A percentile compares a stretch with the other conserved stretches of the same genome.
Evolutionary conservation across 2,329 filamentous ascomycete genomes (phyloP).

Genomic region (Xylariomycetidae sp.): DNA sequence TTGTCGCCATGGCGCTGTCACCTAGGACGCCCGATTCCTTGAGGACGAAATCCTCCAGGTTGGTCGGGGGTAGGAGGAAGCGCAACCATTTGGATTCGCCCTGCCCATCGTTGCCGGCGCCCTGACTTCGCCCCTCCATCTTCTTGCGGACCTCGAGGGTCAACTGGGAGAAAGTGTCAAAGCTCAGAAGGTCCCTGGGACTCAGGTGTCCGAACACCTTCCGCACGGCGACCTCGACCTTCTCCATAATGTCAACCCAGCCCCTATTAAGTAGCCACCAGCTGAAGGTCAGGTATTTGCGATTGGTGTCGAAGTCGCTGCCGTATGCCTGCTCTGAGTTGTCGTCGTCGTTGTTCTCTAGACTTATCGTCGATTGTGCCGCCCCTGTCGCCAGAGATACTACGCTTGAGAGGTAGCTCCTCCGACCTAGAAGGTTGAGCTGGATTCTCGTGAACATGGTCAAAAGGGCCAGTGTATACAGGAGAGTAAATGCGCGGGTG

Average conservation of each 20-base stretch:
- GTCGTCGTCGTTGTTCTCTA: conserved; percentile 93
- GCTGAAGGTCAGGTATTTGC: conserved; percentile 91
- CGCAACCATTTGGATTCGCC: conserved; percentile 67
- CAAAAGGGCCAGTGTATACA: conserved; percentile 86
- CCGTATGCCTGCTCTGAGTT: conserved; percentile 76
- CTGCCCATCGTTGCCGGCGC: conserved; percentile 34
- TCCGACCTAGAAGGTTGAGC: conserved; percentile 89
- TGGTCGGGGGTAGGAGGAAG: conserved; percentile 74
- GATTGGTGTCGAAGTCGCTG: conserved; percentile 93
- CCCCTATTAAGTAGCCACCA: conserved; percentile 96
- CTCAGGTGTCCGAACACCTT: conserved; percentile 87
- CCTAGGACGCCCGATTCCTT: conserved; percentile 76
- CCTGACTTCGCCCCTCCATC: conserved; percentile 62
- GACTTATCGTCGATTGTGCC: conserved; percentile 70
- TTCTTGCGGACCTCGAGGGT: conserved; percentile 78
- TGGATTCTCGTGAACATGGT: conserved; percentile 92
- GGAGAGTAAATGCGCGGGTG: conserved; percentile 81
- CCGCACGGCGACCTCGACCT: conserved; percentile 79
- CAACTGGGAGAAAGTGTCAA: conserved; percentile 74
- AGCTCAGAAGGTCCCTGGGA: conserved; percentile 80
- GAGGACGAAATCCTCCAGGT: conserved; percentile 79
- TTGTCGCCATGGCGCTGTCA: conserved; percentile 38
- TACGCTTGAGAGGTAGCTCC: conserved; percentile 94
- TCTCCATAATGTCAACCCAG: conserved; percentile 76
- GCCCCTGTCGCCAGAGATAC: conserved; percentile 80